A percentile compares a stretch with the other conserved stretches of the same genome.
Evolutionary conservation across 116 monocot species (phyloP).

Genomic region (Trichopus zeylanicus): DNA sequence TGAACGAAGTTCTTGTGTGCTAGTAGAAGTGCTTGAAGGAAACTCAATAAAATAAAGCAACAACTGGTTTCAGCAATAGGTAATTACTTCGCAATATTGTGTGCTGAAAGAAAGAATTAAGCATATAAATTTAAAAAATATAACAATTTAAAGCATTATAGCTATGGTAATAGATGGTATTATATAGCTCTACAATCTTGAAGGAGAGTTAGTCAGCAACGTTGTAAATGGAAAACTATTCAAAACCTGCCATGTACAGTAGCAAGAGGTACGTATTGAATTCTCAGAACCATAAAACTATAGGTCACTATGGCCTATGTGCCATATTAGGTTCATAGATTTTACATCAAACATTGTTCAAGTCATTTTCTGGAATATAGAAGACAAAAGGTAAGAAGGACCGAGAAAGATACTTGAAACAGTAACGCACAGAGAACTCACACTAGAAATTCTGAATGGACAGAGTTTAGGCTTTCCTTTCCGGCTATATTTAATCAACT

Average conservation of each 20-base stretch:
- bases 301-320: no score
- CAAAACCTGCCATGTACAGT: no score
- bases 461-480: constrained; percentile 84
- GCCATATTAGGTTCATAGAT: no score
- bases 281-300: no score
- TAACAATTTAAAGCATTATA: background rate
- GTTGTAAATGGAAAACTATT: no score
- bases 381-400: background rate
- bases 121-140: background rate
- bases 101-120: background rate
- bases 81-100: no score
- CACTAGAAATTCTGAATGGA: constrained; percentile 70
- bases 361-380: background rate
- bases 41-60: background rate
- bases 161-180: background rate
- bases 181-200: no score
- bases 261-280: no score
- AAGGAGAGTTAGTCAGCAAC: no score
- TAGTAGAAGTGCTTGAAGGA: background rate
- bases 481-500: constrained; percentile 61
- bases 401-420: background rate
- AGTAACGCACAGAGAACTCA: constrained; percentile 25
- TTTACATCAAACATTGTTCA: no score
- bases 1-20: background rate
- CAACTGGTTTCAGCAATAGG: no score